Evolutionary conservation across 805 yeast species (phyloP), one percentile per base, ranked within the genome.

Genomic region (Kregervanrija delftensis): DNA sequence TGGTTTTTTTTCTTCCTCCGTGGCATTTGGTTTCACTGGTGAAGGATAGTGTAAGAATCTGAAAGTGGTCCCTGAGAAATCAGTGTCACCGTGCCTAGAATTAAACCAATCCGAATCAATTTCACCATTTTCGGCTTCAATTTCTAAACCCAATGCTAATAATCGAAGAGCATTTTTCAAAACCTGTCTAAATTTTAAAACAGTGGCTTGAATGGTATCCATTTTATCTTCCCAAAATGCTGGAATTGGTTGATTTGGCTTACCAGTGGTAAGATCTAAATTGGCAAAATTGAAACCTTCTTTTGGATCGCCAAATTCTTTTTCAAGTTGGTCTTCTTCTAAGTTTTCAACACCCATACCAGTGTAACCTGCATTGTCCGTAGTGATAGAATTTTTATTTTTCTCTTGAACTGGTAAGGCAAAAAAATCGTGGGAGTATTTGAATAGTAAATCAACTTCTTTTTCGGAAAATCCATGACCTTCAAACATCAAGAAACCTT

Each of bases 11-110:
- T 69, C 74, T 17, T 77, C 72, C 47, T 77, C 79, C 3, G 53
- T 38, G 47, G 60, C 59, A 13, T 53, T 55, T 8, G 79, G 77
- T 13, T 53, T 51, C 38, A 65, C 62, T 8, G 72, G 79, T 10
- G 81, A 74, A 1, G 93, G 95, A 56, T 86, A 86, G 54, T 79
- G 86, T 37, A 86, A 65, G 54, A 86, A 68, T 56, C 95, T 67
- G 56, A 86, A 74, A 0, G 86, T 75, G 2, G 86, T 69, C 11
- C 89, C 88, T 17, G 83, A 76, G 11, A 35, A 39, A 41, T 72
- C 67, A 12, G 63, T 64, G 0, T 80, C 73, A 33, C 68, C 65
- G 54, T 83, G 86, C 54, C 84, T 73, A 8, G 73, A 66, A 32
- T 73, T 66, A 61, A 85, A 84, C 86, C 89, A 85, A 13, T 77